Evolutionary conservation across 106 monocot genomes (phyloP).

Genomic region (Amphibolis antarctica): DNA sequence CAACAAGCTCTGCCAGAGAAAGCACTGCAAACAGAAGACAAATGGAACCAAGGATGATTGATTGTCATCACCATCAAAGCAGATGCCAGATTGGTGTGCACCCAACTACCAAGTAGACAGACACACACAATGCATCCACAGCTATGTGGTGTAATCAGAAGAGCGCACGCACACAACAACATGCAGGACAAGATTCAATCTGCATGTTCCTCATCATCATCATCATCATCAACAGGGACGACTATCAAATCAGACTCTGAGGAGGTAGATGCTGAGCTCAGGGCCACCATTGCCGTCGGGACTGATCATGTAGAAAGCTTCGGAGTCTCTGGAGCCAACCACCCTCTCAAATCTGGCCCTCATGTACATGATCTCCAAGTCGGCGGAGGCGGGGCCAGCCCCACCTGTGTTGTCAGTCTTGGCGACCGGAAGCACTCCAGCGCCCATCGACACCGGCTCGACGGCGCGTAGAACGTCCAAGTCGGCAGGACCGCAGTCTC

Average conservation of each 20-base stretch:
- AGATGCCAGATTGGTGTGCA: too few relatives aligned
- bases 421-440: conserved; percentile 42
- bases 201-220: background rate
- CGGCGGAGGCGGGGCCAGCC: background rate
- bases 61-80: too few relatives aligned
- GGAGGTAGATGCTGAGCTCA: conserved; percentile 55
- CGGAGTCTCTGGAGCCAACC: conserved; percentile 56
- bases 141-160: too few relatives aligned
- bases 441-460: conserved; percentile 70
- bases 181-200: background rate
- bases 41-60: too few relatives aligned
- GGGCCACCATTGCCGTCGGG: conserved; percentile 49
- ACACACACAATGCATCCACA: too few relatives aligned
- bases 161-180: background rate
- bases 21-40: too few relatives aligned
- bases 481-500: conserved; percentile 30
- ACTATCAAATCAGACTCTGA: conserved; percentile 27
- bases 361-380: conserved; percentile 74
- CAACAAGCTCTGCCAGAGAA: too few relatives aligned
- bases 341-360: conserved; percentile 64
- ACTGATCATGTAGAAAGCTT: conserved; percentile 77
- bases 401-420: background rate
- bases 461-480: conserved; percentile 37
- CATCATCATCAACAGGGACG: background rate
- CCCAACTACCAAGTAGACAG: too few relatives aligned